phyloP scores from a whole-genome alignment of 1,139 yeast species.

The Pichia sp. region DNA sequence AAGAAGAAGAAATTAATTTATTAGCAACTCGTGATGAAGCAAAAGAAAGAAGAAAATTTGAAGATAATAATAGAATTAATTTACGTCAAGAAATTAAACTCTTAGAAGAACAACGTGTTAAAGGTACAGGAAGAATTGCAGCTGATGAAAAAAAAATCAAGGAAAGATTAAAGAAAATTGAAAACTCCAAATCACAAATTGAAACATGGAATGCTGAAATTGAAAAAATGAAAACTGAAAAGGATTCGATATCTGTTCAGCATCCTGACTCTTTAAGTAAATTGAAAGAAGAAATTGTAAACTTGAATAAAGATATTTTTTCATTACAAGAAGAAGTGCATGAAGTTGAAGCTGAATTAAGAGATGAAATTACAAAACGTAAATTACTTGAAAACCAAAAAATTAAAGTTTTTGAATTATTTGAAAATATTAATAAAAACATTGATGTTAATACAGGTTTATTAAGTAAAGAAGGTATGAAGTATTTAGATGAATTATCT shows the following conservation, averaged over 20 bases:
- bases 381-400: conserved; percentile 29
- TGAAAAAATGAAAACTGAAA: conserved; percentile 23
- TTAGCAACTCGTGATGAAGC: conserved; percentile 37
- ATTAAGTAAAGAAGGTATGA: conserved; percentile 29
- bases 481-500: conserved; percentile 24
- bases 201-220: conserved; percentile 28
- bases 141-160: conserved; percentile 28
- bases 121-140: conserved; percentile 29
- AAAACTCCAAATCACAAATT: conserved; percentile 30
- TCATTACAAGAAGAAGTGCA: conserved; percentile 26
- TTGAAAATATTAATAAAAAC: conserved; percentile 25
- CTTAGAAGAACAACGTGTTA: conserved; percentile 38
- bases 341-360: conserved; percentile 37
- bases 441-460: conserved; percentile 32
- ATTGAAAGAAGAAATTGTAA: conserved; percentile 24
- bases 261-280: conserved; percentile 22
- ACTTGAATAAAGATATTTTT: conserved; percentile 27
- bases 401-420: conserved; percentile 25
- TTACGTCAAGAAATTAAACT: conserved; percentile 43
- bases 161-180: conserved; percentile 27
- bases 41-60: conserved; percentile 39
- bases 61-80: conserved; percentile 43
- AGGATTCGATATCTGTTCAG: conserved; percentile 17
- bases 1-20: conserved; percentile 35
- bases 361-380: conserved; percentile 26